These are phyloP conservation scores for Pleurozium schreberi DNA, from an alignment of 225 moss, liverwort and hornwort species.

Conservation along the genomic window DNA sequence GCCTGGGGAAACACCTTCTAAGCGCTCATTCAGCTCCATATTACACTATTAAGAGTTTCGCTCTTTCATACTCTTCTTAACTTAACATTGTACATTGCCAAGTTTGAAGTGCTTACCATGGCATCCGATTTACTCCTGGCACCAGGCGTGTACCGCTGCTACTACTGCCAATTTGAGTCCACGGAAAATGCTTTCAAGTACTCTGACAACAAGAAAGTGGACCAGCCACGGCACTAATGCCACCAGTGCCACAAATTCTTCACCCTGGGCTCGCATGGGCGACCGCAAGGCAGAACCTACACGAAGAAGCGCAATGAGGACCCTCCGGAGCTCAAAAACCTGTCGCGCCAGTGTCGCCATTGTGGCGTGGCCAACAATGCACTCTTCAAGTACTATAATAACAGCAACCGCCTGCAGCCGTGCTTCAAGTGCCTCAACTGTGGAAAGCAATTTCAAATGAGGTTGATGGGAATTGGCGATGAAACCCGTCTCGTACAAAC, in stretches of 20 bases:
- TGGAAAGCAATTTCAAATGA: too few relatives aligned
- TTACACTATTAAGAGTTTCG: too few relatives aligned
- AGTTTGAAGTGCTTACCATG: not conserved
- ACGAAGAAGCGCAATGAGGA: not conserved
- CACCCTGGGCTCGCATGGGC: not conserved
- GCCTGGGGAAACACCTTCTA: too few relatives aligned
- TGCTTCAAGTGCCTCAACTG: too few relatives aligned
- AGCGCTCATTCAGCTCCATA: too few relatives aligned
- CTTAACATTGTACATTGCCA: too few relatives aligned
- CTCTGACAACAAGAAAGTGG: too few relatives aligned
- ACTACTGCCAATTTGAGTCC: not conserved
- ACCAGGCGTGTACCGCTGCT: not conserved
- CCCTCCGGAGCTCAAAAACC: not conserved
- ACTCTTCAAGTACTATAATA: too few relatives aligned
- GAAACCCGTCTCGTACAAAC: too few relatives aligned
- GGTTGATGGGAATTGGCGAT: too few relatives aligned
- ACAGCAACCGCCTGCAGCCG: too few relatives aligned
- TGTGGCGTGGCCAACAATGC: not conserved
- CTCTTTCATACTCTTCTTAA: too few relatives aligned
- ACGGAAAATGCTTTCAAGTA: not conserved
- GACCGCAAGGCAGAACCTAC: not conserved
- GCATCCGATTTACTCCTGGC: not conserved
- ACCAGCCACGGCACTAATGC: not conserved
- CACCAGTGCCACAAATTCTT: not conserved
- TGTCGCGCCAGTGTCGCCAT: not conserved